These are phyloP conservation scores for Crithidia acanthocephali DNA, from an alignment of 208 protist species.

Conservation along the genomic window DNA sequence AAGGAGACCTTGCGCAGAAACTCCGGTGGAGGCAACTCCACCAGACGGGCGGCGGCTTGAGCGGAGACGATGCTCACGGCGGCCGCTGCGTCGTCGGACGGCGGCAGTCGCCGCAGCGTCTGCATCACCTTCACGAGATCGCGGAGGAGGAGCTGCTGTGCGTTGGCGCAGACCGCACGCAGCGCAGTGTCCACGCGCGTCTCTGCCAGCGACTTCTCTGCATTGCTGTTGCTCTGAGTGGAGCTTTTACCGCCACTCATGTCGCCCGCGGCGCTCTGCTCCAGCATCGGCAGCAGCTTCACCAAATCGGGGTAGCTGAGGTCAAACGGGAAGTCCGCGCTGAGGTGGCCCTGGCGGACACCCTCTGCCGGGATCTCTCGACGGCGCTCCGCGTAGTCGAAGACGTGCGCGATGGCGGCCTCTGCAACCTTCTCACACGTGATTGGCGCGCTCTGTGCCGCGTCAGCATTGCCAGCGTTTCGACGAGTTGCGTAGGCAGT, in stretches of 20 bases:
- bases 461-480: not conserved
- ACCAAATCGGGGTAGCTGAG: constrained; percentile 23
- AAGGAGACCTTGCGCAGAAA: constrained; percentile 34
- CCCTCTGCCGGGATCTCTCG: not conserved
- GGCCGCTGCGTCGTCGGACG: constrained; percentile 28
- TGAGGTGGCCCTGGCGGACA: not conserved
- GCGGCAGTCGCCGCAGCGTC: constrained; percentile 46
- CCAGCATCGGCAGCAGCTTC: constrained; percentile 54
- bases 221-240: constrained; percentile 4
- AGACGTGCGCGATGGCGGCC: constrained; percentile 28
- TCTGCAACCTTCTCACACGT: constrained; percentile 29
- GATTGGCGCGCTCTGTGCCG: not conserved
- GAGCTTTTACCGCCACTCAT: not conserved
- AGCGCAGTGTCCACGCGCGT: constrained; percentile 27
- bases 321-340: constrained; percentile 27
- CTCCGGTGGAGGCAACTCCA: not conserved
- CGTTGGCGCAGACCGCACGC: constrained; percentile 11
- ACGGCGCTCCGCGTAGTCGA: constrained; percentile 35
- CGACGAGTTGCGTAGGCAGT: not conserved
- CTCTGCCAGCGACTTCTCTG: not conserved
- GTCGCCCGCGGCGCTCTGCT: constrained; percentile 27
- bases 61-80: constrained; percentile 32
- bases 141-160: constrained; percentile 19
- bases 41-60: constrained; percentile 34
- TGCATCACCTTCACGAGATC: constrained; percentile 60